phyloP scores from a whole-genome alignment of 1,284 basidiomycete species.

The Quambalaria eucalypti region DNA sequence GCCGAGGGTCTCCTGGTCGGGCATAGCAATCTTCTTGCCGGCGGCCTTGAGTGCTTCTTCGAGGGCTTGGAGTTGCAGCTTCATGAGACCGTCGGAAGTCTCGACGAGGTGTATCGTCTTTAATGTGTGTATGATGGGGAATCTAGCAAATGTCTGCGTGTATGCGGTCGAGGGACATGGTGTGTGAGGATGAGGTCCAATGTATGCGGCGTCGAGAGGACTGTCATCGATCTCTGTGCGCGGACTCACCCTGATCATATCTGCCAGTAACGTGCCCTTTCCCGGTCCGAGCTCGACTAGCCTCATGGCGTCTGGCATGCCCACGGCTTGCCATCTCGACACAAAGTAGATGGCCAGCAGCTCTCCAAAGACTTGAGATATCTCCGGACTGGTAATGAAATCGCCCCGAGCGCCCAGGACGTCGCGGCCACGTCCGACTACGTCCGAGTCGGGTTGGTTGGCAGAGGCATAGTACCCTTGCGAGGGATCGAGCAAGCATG shows the following conservation, averaged over 20 bases:
- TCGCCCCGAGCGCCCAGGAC: slow-evolving; percentile 83
- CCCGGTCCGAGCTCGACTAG: slow-evolving; percentile 91
- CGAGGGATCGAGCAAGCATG: slow-evolving; percentile 39
- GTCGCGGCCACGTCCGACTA: slow-evolving; percentile 46
- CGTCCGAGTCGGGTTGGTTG: slow-evolving; percentile 13
- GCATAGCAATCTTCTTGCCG: slow-evolving; percentile 21
- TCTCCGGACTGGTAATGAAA: slow-evolving; percentile 94
- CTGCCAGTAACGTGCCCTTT: slow-evolving; percentile 79
- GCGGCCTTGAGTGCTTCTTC: slow-evolving; percentile 14
- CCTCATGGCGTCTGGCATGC: slow-evolving; percentile 52
- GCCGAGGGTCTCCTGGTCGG: slow-evolving; percentile 1
- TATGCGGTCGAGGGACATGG: neutral
- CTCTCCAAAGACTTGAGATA: slow-evolving; percentile 91
- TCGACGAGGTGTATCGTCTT: slow-evolving; percentile 39
- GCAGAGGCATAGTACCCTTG: slow-evolving; percentile 40
- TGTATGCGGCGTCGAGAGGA: too few species aligned
- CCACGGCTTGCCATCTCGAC: slow-evolving; percentile 64
- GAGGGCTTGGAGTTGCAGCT: slow-evolving; percentile 25
- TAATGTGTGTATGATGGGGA: slow-evolving; percentile 22
- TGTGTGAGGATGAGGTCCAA: neutral
- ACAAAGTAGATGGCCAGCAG: slow-evolving; percentile 59
- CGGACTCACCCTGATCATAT: slow-evolving; percentile 68
- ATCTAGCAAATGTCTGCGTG: slow-evolving; percentile 29
- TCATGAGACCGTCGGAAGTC: slow-evolving; percentile 36
- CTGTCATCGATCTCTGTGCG: neutral